Evolutionary conservation across 495 filamentous ascomycete genomes (phyloP), one percentile per base, ranked within the genome.

Genomic region (Talaromyces liani): DNA sequence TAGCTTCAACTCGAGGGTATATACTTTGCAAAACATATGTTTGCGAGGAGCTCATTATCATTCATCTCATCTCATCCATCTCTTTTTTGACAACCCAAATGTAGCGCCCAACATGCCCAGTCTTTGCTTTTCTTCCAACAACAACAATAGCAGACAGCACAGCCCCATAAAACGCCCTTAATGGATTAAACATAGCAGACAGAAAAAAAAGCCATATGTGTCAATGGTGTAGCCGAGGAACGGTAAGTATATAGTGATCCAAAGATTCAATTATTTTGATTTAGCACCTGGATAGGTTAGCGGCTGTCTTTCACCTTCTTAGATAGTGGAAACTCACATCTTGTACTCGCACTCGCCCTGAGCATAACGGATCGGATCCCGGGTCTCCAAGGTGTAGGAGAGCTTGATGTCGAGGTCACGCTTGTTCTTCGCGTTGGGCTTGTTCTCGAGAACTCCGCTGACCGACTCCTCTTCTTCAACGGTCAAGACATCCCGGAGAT

Each of bases 351-450:
- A 91, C 66, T 73, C 75, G 57, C 93, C 93, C 67, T 85, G 75
- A 4, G 87, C 89, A 60, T 73, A 71, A 64, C 93, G 82, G 31
- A 77, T 87, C 16, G 77, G 77, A 73, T 97, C 92, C 12, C 84
- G 72, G 12, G 91, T 90, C 64, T 91, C 85, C 34, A 97, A 82
- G 66, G 83, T 80, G 79, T 97, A 98, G 25, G 87, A 79, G 69
- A 98, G 83, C 74, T 81, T 87, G 72, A 98, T 96, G 73, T 98
- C 94, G 33, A 98, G 82, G 70, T 98, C 94, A 62, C 94, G 88
- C 74, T 87, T 89, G 79, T 98, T 98, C 84, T 91, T 91, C 62
- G 88, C 85, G 70, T 96, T 98, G 25, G 95, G 94, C 72, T 86
- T 89, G 79, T 91, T 93, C 67, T 86, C 83, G 49, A 98, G 76